These are phyloP conservation scores for Fistulina hepatica DNA, from an alignment of 1,284 basidiomycete genomes.

Conservation along the genomic window DNA sequence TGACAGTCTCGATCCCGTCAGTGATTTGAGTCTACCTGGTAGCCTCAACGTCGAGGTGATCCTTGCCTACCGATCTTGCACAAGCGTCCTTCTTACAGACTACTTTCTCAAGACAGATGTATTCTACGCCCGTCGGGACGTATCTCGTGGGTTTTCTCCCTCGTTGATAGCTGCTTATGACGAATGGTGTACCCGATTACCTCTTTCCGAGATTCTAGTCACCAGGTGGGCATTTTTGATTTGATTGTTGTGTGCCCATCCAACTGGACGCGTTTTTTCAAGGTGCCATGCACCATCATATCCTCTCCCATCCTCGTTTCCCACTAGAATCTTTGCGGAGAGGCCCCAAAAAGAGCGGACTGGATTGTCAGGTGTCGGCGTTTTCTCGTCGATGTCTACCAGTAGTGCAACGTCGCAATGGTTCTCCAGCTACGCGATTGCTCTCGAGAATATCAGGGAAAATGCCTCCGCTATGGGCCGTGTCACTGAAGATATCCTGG, in stretches of 20 bases:
- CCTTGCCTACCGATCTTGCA: background rate
- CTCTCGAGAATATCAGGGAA: background rate
- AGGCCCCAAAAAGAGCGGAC: too few species aligned
- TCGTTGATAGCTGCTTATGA: background rate
- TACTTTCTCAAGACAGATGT: background rate
- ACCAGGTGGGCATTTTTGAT: background rate
- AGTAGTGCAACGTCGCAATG: background rate
- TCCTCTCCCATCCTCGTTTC: background rate
- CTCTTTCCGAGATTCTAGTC: background rate
- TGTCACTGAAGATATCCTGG: background rate
- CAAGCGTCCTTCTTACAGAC: too few species aligned
- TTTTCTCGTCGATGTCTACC: too few species aligned
- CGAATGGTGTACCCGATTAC: background rate
- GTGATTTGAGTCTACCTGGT: background rate
- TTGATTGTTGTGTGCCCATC: background rate
- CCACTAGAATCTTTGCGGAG: background rate
- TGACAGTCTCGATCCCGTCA: background rate
- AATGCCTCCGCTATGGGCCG: background rate
- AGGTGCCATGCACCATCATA: background rate
- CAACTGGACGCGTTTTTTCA: background rate
- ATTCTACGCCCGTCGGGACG: background rate
- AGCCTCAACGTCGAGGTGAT: too few species aligned
- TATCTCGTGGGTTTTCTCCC: background rate
- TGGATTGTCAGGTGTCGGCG: too few species aligned
- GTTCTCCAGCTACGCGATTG: background rate